phyloP scores from a whole-genome alignment of 1,284 basidiomycete species.

The Pseudomicrostroma phylloplanum region DNA sequence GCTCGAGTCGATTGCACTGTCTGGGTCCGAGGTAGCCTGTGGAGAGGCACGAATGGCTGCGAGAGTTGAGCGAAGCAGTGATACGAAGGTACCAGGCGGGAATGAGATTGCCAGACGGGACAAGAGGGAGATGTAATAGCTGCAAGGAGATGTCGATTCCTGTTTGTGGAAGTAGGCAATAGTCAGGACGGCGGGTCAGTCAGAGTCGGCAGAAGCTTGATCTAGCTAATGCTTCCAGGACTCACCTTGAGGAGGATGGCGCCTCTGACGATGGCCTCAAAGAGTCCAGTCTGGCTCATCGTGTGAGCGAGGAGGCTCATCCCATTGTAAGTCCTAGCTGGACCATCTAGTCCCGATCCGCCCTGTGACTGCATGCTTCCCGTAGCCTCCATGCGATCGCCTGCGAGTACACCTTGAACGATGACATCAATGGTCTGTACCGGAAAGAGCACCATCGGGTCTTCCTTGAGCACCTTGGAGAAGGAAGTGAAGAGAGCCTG shows the following conservation, averaged over 20 bases:
- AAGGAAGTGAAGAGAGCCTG: constrained; percentile 27
- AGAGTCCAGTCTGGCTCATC: constrained; percentile 28
- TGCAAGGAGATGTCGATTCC: constrained; percentile 36
- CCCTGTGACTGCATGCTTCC: background rate
- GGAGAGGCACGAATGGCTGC: background rate
- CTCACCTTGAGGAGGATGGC: constrained; percentile 28
- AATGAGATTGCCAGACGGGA: constrained; percentile 32
- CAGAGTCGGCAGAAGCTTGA: background rate
- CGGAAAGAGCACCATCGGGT: constrained; percentile 35
- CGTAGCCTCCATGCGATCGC: constrained; percentile 8
- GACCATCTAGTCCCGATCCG: background rate
- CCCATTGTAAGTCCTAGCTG: background rate
- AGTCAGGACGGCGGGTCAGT: background rate
- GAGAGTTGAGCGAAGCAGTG: constrained; percentile 23
- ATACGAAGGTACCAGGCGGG: constrained; percentile 24
- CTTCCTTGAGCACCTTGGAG: constrained; percentile 27
- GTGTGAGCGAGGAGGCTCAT: constrained; percentile 21
- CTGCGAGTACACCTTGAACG: constrained; percentile 27
- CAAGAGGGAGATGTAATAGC: constrained; percentile 35
- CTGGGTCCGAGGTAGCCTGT: background rate
- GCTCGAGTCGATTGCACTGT: background rate
- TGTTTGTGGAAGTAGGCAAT: constrained; percentile 8
- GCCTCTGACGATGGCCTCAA: constrained; percentile 28
- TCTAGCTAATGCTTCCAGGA: background rate
- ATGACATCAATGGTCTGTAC: constrained; percentile 33